phyloP scores from a whole-genome alignment of 176 grass and related monocot genomes.

The Avena sativa region DNA sequence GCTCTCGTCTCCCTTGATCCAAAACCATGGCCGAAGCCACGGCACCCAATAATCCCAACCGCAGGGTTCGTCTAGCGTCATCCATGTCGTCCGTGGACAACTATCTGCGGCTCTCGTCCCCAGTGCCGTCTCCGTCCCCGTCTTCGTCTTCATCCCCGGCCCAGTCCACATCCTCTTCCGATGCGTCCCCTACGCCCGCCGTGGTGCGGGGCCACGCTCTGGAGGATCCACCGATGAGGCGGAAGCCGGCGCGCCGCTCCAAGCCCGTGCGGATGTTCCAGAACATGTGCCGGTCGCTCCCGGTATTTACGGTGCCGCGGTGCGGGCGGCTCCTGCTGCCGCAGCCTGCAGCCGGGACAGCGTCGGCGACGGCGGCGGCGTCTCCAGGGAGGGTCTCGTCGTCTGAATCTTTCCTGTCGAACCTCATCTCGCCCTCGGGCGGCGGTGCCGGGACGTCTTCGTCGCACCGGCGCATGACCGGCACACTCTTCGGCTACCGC shows the following conservation, averaged over 20 bases:
- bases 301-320: slow-evolving; percentile 50
- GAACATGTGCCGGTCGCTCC: slow-evolving; percentile 57
- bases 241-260: not conserved
- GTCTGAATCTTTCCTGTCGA: slow-evolving; percentile 40
- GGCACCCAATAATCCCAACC: not conserved
- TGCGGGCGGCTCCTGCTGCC: slow-evolving; percentile 37
- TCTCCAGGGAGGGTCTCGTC: not conserved
- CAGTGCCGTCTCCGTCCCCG: not conserved
- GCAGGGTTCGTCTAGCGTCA: not conserved
- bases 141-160: not conserved
- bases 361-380: not conserved
- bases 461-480: slow-evolving; percentile 42
- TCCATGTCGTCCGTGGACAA: slow-evolving; percentile 2
- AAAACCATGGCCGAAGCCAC: slow-evolving; percentile 35
- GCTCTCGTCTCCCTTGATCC: slow-evolving; percentile 43
- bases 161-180: not conserved
- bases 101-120: not conserved
- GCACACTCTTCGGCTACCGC: slow-evolving; percentile 74
- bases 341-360: not conserved
- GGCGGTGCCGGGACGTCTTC: not conserved
- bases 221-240: slow-evolving; percentile 42
- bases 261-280: slow-evolving; percentile 53
- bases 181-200: not conserved
- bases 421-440: slow-evolving; percentile 6
- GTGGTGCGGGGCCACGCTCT: slow-evolving; percentile 31